Percentiles rank a stretch among this genome's conserved stretches.
Evolutionary conservation across 106 monocot species (phyloP).

Genomic region (Amphibolis antarctica): DNA sequence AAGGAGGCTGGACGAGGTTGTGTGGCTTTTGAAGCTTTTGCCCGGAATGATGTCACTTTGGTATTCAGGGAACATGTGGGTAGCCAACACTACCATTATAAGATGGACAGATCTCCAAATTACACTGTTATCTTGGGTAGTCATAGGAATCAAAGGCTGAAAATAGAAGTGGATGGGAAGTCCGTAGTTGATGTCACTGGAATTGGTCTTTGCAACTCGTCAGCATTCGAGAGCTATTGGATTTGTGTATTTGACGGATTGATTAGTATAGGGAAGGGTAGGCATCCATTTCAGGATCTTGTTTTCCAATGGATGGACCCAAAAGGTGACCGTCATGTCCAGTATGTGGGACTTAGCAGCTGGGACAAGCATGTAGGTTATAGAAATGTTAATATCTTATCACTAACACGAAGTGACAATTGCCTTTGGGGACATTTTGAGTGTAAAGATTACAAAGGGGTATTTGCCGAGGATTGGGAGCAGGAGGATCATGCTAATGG

Average conservation of each 20-base stretch:
- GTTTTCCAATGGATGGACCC: slow-evolving; percentile 79
- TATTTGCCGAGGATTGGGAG: slow-evolving; percentile 25
- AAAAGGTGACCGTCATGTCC: slow-evolving; percentile 50
- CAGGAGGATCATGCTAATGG: slow-evolving; percentile 16
- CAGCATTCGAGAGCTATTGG: slow-evolving; percentile 85
- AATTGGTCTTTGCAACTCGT: slow-evolving; percentile 70
- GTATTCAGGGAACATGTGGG: slow-evolving; percentile 88
- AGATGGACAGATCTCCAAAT: slow-evolving; percentile 75
- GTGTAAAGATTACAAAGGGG: slow-evolving; percentile 32
- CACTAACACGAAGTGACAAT: slow-evolving; percentile 32
- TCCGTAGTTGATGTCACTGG: slow-evolving; percentile 75
- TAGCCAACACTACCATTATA: slow-evolving; percentile 84
- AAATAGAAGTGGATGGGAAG: slow-evolving; percentile 82
- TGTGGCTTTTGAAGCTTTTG: slow-evolving; percentile 82
- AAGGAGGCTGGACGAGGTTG: slow-evolving; percentile 92
- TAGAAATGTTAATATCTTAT: slow-evolving; percentile 68
- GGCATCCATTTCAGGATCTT: slow-evolving; percentile 61
- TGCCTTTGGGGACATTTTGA: slow-evolving; percentile 33
- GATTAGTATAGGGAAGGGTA: slow-evolving; percentile 79
- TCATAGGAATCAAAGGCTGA: slow-evolving; percentile 77
- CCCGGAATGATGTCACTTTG: slow-evolving; percentile 90
- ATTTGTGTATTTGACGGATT: slow-evolving; percentile 81
- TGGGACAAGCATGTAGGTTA: slow-evolving; percentile 98
- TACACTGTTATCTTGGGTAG: slow-evolving; percentile 88
- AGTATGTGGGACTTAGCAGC: slow-evolving; percentile 84